phyloP scores from a whole-genome alignment of 805 yeast species.

The Debaryomyces hansenii region DNA sequence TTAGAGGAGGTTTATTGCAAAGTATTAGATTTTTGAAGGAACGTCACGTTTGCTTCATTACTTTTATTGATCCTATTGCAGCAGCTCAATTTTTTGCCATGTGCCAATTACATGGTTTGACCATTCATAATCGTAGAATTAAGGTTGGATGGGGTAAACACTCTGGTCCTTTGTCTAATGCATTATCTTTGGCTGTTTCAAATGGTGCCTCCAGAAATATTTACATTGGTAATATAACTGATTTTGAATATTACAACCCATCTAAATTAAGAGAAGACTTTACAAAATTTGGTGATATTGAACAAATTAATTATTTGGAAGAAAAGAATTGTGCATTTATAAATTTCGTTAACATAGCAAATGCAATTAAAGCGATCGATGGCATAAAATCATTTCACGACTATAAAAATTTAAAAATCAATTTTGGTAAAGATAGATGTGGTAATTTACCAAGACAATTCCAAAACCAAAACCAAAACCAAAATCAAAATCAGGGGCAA shows the following conservation, averaged over 20 bases:
- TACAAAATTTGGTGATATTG: constrained; percentile 86
- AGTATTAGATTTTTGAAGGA: constrained; percentile 77
- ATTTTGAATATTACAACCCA: constrained; percentile 51
- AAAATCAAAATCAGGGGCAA: constrained; percentile 23
- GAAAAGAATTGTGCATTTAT: constrained; percentile 89
- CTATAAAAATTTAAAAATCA: constrained; percentile 68
- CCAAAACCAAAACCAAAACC: constrained; percentile 41
- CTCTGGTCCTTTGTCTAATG: constrained; percentile 86
- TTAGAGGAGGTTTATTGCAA: constrained; percentile 91
- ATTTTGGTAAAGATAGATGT: constrained; percentile 93
- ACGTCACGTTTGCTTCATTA: constrained; percentile 89
- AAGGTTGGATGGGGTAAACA: constrained; percentile 98
- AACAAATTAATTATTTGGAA: constrained; percentile 84
- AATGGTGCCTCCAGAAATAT: constrained; percentile 94
- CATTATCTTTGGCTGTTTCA: constrained; percentile 84
- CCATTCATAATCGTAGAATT: constrained; percentile 81
- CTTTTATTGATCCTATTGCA: constrained; percentile 94
- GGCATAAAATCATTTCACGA: constrained; percentile 77
- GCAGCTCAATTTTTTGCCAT: constrained; percentile 97
- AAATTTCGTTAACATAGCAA: constrained; percentile 86
- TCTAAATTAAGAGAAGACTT: constrained; percentile 70
- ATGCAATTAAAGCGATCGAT: constrained; percentile 90
- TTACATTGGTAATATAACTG: constrained; percentile 71
- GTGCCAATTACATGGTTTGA: constrained; percentile 86
- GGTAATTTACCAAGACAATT: constrained; percentile 89